Evolutionary conservation across 2,329 filamentous ascomycete species (phyloP), one percentile per base, ranked within the genome.

Genomic region (Hypomyces rosellus): DNA sequence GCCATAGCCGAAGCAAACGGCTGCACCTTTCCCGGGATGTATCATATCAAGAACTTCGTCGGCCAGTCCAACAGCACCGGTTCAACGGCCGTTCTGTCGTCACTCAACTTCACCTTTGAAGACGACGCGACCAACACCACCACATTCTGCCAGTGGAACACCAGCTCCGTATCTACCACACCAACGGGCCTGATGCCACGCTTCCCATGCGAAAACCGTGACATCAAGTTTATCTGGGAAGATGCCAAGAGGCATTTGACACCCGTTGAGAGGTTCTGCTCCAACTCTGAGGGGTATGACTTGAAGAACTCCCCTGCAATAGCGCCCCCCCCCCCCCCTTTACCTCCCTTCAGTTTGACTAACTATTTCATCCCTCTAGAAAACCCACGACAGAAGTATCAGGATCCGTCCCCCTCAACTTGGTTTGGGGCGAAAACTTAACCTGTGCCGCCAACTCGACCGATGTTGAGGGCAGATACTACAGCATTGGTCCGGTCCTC

Each of bases 211-310:
- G 68, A 74, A 40, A 59, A 74, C 57, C 9, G 46, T 1, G 48
- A 61, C 8, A 63, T 74, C 54, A 62, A 72, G 52, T 78, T 78
- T 53, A 69, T 76, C 55, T 77, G 64, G 64, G 41, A 59, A 12
- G 41, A 57, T 18, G 46, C 56, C 4, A 38, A 55, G 4, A 54
- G 55, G 25, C 61, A 62, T 37, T 54, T 77, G 40, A 70, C 67
- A n/a, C 54, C 76, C 59, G 63, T 76, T 40, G 73, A 79, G 64
- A 64, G 64, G 25, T 64, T 70, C 13, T 79, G 75, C 58, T 65
- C 69, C 1, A 57, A 57, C 12, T 20, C 55, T 1, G 55, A 65
- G 5, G 69, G 67, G 71, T 73, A 62, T 57, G 68, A 60, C 36
- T 38, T 38, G 4, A n/a, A 16, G 34, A 4, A 38, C 36, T 6